phyloP scores from a whole-genome alignment of 2,329 filamentous ascomycete genomes.

The Clarireedia hainanense region DNA sequence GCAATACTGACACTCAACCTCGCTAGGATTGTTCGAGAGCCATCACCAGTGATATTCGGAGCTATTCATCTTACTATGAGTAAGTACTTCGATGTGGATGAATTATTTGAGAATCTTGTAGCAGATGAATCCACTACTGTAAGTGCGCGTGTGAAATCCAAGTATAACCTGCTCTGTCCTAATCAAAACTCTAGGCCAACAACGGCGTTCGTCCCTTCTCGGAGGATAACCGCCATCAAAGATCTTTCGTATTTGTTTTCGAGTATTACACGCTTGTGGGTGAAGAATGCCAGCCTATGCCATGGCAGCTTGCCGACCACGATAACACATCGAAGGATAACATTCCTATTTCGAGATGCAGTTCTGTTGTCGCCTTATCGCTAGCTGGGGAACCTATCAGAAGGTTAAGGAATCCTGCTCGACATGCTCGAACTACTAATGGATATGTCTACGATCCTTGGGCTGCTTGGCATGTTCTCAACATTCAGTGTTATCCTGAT shows the following conservation, averaged over 20 bases:
- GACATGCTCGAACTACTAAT: constrained; percentile 39
- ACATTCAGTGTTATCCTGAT: constrained; percentile 52
- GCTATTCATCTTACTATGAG: constrained; percentile 51
- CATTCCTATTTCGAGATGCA: constrained; percentile 51
- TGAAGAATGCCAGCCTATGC: constrained; percentile 45
- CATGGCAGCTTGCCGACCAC: constrained; percentile 50
- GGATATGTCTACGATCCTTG: constrained; percentile 51
- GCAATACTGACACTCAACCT: too few species aligned
- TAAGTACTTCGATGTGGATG: constrained; percentile 53
- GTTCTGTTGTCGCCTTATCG: constrained; percentile 50
- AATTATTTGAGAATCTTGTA: constrained; percentile 47
- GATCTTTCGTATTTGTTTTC: constrained; percentile 55
- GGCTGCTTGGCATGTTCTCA: constrained; percentile 52
- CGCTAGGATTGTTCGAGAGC: constrained; percentile 45
- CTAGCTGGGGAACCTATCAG: constrained; percentile 44
- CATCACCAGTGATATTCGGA: constrained; percentile 51
- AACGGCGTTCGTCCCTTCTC: constrained; percentile 16
- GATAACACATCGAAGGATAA: constrained; percentile 37
- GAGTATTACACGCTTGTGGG: constrained; percentile 58
- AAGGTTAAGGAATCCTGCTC: constrained; percentile 40
- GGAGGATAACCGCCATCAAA: constrained; percentile 38
- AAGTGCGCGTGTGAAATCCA: constrained; percentile 28
- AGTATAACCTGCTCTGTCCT: background rate
- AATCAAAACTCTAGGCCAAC: constrained; percentile 12
- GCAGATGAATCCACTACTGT: constrained; percentile 38